Evolutionary conservation across 371 early-diverging fungal genomes (phyloP).

Genomic region (Syncephalis fuscata): DNA sequence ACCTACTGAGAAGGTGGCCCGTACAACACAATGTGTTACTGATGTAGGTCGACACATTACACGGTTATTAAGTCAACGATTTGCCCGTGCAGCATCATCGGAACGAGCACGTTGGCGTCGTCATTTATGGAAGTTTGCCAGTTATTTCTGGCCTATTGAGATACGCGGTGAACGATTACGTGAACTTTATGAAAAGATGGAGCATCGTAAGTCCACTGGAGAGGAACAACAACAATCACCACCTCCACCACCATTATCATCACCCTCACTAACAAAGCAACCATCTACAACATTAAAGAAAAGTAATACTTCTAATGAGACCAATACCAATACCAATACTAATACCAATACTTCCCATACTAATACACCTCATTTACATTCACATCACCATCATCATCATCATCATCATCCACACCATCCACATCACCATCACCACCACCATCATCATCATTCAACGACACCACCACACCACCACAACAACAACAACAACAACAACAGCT

Average conservation of each 20-base stretch:
- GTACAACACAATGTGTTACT: conserved; percentile 32
- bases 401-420: not conserved
- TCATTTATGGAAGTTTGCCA: conserved; percentile 41
- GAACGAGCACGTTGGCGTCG: conserved; percentile 15
- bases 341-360: not conserved
- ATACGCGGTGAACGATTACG: conserved; percentile 28
- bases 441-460: not conserved
- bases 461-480: too few relatives aligned
- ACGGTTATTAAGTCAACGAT: conserved; percentile 12
- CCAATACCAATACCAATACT: too few relatives aligned
- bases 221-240: not conserved
- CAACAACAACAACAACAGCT: too few relatives aligned
- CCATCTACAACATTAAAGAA: too few relatives aligned
- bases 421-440: conserved; percentile 1
- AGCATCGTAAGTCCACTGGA: conserved; percentile 1
- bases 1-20: conserved; percentile 25
- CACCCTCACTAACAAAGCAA: too few relatives aligned
- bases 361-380: not conserved
- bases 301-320: too few relatives aligned
- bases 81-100: conserved; percentile 1
- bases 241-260: too few relatives aligned
- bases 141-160: conserved; percentile 36
- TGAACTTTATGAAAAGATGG: conserved; percentile 23
- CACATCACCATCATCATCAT: not conserved
- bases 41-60: conserved; percentile 44